Conservation (phyloP, 345 rosid species). For the Populus tremula region DNA sequence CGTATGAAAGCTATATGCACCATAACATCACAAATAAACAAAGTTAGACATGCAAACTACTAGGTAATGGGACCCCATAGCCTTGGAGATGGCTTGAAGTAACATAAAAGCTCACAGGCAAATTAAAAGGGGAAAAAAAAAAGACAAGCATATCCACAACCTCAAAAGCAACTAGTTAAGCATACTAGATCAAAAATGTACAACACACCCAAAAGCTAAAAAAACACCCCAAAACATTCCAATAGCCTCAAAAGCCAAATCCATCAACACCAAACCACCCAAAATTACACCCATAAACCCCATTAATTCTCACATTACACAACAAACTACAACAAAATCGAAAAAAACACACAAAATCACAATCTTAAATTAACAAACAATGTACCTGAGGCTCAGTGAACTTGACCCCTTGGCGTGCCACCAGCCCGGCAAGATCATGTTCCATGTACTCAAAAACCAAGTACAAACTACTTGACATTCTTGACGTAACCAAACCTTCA, state of each 20-base stretch:
- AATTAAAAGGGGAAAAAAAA: constrained; percentile 5
- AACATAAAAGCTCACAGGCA: constrained; percentile 26
- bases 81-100: constrained; percentile 15
- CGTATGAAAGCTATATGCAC: constrained; percentile 21
- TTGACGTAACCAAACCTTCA: constrained; percentile 81
- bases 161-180: constrained; percentile 15
- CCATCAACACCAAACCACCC: constrained; percentile 15
- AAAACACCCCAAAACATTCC: constrained; percentile 19
- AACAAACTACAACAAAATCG: constrained; percentile 9
- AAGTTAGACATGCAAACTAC: constrained; percentile 15
- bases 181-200: constrained; percentile 17
- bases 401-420: constrained; percentile 63
- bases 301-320: constrained; percentile 1
- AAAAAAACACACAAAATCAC: not conserved
- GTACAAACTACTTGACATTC: constrained; percentile 85
- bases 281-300: constrained; percentile 13
- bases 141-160: constrained; percentile 21
- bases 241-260: not conserved
- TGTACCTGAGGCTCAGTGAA: constrained; percentile 85
- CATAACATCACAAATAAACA: constrained; percentile 5
- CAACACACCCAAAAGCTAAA: constrained; percentile 24
- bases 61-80: constrained; percentile 35
- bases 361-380: not conserved
- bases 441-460: constrained; percentile 93
- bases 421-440: constrained; percentile 89